Evolutionary conservation across 2,329 filamentous ascomycete species (phyloP).

Genomic region (Talaromyces sp.): DNA sequence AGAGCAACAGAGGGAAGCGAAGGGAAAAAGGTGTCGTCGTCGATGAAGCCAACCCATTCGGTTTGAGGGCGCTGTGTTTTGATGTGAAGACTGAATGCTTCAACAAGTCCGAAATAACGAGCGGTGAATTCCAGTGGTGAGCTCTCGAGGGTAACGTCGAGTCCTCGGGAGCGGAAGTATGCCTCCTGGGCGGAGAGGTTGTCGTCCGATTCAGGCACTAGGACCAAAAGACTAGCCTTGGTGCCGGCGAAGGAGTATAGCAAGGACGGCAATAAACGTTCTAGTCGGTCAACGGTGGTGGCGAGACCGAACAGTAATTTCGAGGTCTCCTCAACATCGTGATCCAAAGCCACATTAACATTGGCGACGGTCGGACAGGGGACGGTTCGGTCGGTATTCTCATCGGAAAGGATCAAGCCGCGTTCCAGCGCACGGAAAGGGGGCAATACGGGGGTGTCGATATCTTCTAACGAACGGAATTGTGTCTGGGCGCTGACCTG

Average conservation of each 20-base stretch:
- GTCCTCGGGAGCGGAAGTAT: conserved; percentile 42
- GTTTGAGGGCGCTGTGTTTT: conserved; percentile 39
- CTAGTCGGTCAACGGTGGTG: conserved; percentile 43
- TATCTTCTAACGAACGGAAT: conserved; percentile 39
- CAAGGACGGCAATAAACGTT: conserved; percentile 39
- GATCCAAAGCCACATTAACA: conserved; percentile 39
- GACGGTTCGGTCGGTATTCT: conserved; percentile 31
- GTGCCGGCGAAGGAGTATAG: conserved; percentile 43
- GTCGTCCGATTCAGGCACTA: conserved; percentile 41
- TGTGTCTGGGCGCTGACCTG: conserved; percentile 35
- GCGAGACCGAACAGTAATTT: conserved; percentile 43
- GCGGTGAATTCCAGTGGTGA: conserved; percentile 42
- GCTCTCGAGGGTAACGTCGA: conserved; percentile 39
- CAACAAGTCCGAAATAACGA: conserved; percentile 43
- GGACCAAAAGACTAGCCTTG: conserved; percentile 40
- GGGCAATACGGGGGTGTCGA: conserved; percentile 37
- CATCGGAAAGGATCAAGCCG: conserved; percentile 36
- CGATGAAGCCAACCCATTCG: conserved; percentile 43
- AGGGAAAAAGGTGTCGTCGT: conserved; percentile 45
- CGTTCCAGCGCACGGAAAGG: conserved; percentile 39
- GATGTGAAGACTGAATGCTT: conserved; percentile 40
- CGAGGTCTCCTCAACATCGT: conserved; percentile 39
- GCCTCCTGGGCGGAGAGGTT: conserved; percentile 39
- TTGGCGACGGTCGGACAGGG: conserved; percentile 41
- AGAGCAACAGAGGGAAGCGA: conserved; percentile 37